A percentile compares a stretch with the other conserved stretches of the same genome.
Conservation (phyloP, 495 filamentous ascomycete species). For the Podospora bellae-mahoneyi region DNA sequence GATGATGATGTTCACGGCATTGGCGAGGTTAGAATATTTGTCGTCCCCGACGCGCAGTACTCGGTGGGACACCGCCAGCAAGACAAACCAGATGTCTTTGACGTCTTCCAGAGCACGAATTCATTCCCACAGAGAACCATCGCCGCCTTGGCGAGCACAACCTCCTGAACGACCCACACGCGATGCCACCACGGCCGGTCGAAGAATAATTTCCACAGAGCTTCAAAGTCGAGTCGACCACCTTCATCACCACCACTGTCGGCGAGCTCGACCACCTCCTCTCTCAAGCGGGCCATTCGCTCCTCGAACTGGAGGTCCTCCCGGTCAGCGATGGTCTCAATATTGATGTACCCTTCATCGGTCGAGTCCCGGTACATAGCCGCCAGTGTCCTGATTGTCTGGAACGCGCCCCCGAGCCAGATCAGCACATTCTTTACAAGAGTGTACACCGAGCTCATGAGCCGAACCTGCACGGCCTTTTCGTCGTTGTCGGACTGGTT, state of each 20-base stretch:
- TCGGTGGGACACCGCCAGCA: conserved; percentile 10
- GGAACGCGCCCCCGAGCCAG: background rate
- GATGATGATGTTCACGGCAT: background rate
- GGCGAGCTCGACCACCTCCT: too few relatives aligned
- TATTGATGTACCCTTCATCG: background rate
- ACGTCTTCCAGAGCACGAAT: conserved; percentile 15
- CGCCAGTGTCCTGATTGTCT: background rate
- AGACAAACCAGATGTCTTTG: conserved; percentile 6
- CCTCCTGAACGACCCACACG: conserved; percentile 4
- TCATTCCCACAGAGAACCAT: background rate
- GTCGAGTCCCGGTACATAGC: background rate
- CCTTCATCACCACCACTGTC: too few relatives aligned
- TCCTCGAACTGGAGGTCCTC: too few relatives aligned
- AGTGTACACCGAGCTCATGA: background rate
- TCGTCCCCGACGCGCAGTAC: background rate
- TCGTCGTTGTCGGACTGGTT: conserved; percentile 6
- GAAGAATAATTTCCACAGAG: background rate
- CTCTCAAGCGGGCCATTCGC: too few relatives aligned
- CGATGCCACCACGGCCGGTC: conserved; percentile 1
- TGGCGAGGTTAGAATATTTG: too few relatives aligned
- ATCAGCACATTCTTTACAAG: background rate
- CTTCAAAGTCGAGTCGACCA: too few relatives aligned
- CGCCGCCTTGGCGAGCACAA: background rate
- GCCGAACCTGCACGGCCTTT: background rate
- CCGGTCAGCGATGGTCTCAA: background rate